phyloP scores from a whole-genome alignment of 257 asterid species.

The Solanum sparsipilum region DNA sequence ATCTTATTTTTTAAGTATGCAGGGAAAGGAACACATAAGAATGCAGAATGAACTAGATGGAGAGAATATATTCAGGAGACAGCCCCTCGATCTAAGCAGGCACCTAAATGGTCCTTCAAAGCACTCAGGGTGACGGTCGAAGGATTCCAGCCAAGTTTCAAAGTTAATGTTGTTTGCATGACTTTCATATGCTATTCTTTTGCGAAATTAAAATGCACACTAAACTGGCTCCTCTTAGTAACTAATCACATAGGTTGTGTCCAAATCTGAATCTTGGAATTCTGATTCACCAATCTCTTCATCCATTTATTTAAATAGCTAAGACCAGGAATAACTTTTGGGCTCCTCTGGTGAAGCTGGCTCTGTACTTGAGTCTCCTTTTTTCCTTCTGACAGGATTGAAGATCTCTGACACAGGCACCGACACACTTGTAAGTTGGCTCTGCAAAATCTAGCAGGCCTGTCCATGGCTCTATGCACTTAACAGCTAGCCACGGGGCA shows the following conservation, averaged over 20 bases:
- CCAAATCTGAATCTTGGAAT: background rate
- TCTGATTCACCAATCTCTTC: background rate
- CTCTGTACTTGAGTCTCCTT: constrained; percentile 3
- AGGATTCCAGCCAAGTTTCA: constrained; percentile 12
- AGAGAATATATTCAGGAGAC: constrained; percentile 14
- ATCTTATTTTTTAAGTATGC: background rate
- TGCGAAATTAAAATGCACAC: background rate
- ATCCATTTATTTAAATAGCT: constrained; percentile 10
- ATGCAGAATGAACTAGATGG: background rate
- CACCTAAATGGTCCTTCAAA: constrained; percentile 19
- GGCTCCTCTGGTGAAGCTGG: background rate
- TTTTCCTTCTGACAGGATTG: constrained; percentile 19
- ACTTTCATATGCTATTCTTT: background rate
- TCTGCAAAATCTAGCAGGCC: background rate
- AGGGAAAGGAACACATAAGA: background rate
- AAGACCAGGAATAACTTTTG: background rate
- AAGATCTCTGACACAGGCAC: background rate
- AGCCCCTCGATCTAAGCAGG: constrained; percentile 16
- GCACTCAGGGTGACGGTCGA: constrained; percentile 7
- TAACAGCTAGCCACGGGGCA: background rate
- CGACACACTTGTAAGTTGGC: background rate
- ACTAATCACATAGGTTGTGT: background rate
- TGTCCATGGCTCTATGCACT: background rate
- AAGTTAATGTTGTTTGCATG: background rate
- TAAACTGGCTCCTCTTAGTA: background rate